These are phyloP conservation scores for Globisporangium takayamanum DNA, from an alignment of 352 stramenopile genomes.

Conservation along the genomic window DNA sequence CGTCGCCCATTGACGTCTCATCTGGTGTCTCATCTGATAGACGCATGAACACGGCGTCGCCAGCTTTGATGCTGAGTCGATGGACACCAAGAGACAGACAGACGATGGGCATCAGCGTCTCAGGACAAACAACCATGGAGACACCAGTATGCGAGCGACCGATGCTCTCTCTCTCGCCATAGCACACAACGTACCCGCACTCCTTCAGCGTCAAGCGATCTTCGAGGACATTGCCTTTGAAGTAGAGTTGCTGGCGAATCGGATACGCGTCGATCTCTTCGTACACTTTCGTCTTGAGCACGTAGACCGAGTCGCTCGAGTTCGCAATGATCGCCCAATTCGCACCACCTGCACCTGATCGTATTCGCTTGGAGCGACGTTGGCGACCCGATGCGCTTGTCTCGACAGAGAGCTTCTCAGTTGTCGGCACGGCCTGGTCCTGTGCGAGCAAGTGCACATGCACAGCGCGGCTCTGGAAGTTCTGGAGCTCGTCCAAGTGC, in stretches of 20 bases:
- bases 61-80: constrained; percentile 53
- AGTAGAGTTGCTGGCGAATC: constrained; percentile 68
- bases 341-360: constrained; percentile 26
- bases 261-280: constrained; percentile 60
- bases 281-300: constrained; percentile 76
- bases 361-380: constrained; percentile 58
- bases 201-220: constrained; percentile 55
- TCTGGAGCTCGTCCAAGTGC: constrained; percentile 42
- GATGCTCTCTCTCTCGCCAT: background rate
- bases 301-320: constrained; percentile 61
- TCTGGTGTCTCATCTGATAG: constrained; percentile 51
- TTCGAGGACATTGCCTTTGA: constrained; percentile 46
- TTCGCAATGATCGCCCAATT: constrained; percentile 49
- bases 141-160: background rate
- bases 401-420: constrained; percentile 34
- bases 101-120: too few species aligned
- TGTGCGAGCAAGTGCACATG: constrained; percentile 52
- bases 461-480: constrained; percentile 60
- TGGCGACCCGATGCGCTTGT: constrained; percentile 30
- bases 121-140: too few species aligned
- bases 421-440: constrained; percentile 43
- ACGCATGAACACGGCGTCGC: constrained; percentile 70
- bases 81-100: background rate
- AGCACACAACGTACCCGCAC: constrained; percentile 35
- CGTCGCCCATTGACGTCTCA: constrained; percentile 39